Base-by-base conservation (phyloP, 352 stramenopile genomes). In the Hyaloperonospora arabidopsidis region DNA sequence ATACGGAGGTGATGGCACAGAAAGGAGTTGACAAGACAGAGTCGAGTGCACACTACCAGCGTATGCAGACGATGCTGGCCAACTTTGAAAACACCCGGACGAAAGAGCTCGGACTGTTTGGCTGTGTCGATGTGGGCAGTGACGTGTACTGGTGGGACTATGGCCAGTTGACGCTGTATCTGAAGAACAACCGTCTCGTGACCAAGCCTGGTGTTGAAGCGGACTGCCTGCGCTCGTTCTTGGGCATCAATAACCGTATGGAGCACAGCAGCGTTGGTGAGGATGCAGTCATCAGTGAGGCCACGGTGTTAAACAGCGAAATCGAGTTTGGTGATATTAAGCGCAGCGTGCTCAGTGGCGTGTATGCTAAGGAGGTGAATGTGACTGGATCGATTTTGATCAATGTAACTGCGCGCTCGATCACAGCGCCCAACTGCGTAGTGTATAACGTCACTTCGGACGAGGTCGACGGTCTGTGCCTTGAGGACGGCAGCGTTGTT, bases 61-160 rank as follows among this genome's bases (percentile, higher is more conserved):
- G 95, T 29, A 98, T 98, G 80, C 76, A 83, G 45, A 72, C 70
- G 48, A 97, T 98, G 82, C 84, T 96, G 57, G 55, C 69, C 44
- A 65, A 64, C 14, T 97, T 98, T 54, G 67, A 97, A 39, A 58
- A 63, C 39, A 76, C 74, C 23, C 68, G 70, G 23, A 65, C 69
- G 50, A 70, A 74, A 48, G 59, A 82, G 52, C 76, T 97, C 34
- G 89, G 87, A 40, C 65, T 98, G 14, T 98, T 99, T 80, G 96
- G 96, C 53, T 96, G 95, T 28, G 93, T 99, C 1, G 91, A 99
- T 65, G 95, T 99, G 21, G 96, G 95, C 52, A 96, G 84, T 54
- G 83, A 97, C 54, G 93, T 97, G 19, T 98, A 96, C 80, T 98
- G 96, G 96, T 98, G 95, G 95, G 96, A 99, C 80, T 99, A 99